Conservation (phyloP, 1,139 yeast species). For the Candida dubliniensis region DNA sequence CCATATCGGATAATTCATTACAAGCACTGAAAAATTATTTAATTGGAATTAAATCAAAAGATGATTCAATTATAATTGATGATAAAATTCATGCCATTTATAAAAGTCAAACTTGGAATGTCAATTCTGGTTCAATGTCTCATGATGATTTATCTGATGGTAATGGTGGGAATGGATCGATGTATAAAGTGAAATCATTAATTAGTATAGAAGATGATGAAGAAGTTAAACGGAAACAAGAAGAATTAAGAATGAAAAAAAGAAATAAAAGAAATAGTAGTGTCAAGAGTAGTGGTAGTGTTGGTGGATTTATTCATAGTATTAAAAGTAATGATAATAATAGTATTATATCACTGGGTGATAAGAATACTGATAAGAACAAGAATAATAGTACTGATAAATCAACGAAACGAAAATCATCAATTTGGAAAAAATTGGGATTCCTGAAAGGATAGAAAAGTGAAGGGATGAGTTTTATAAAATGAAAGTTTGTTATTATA, state of each 20-base stretch:
- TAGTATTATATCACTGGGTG: background rate
- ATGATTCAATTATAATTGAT: constrained; percentile 24
- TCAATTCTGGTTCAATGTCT: constrained; percentile 1
- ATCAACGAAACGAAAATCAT: constrained; percentile 24
- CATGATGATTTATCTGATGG: constrained; percentile 8
- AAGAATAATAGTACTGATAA: constrained; percentile 2
- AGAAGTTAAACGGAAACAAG: constrained; percentile 18
- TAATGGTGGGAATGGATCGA: constrained; percentile 14
- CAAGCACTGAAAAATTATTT: constrained; percentile 28
- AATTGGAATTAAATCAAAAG: constrained; percentile 19
- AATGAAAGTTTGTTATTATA: too few species aligned
- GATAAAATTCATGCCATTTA: constrained; percentile 36
- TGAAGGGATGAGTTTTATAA: too few species aligned
- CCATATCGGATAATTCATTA: constrained; percentile 33
- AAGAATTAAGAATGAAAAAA: constrained; percentile 14
- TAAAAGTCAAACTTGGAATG: constrained; percentile 20
- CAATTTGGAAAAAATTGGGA: constrained; percentile 33
- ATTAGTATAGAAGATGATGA: constrained; percentile 35
- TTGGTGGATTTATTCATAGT: background rate
- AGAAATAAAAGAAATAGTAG: constrained; percentile 11
- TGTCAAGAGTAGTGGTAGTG: constrained; percentile 8
- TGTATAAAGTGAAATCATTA: constrained; percentile 44
- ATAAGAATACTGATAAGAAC: background rate
- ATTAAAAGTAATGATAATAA: constrained; percentile 9
- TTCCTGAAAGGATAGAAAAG: constrained; percentile 23